These are phyloP conservation scores for Eragrostis nindensis DNA, from an alignment of 176 grass and related monocot genomes.

Conservation along the genomic window DNA sequence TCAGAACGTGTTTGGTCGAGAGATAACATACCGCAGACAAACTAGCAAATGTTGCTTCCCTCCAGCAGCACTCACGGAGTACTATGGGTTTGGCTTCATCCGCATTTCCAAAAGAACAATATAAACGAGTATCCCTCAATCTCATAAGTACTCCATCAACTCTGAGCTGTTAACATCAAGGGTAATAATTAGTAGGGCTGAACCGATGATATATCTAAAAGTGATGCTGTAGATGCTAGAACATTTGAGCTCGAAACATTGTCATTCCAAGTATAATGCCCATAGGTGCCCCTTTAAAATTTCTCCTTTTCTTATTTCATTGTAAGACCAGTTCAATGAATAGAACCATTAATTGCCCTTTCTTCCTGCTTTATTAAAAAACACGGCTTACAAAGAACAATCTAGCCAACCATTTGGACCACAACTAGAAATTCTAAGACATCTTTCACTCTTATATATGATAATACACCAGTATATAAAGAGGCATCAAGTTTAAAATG, in stretches of 20 bases:
- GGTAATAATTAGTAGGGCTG: not conserved
- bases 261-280: not conserved
- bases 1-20: conserved; percentile 1
- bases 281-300: not conserved
- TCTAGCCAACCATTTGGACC: not conserved
- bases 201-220: not conserved
- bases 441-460: not conserved
- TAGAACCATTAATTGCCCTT: not conserved
- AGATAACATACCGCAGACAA: conserved; percentile 64
- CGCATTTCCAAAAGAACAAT: conserved; percentile 76
- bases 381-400: not conserved
- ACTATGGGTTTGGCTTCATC: conserved; percentile 49
- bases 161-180: conserved; percentile 64
- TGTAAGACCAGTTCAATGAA: not conserved
- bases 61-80: conserved; percentile 85
- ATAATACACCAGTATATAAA: not conserved
- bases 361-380: not conserved
- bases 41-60: conserved; percentile 77
- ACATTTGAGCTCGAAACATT: not conserved
- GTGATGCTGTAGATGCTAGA: not conserved
- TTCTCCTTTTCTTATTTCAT: not conserved
- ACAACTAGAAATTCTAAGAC: not conserved
- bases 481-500: not conserved
- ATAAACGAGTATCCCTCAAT: conserved; percentile 81
- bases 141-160: conserved; percentile 91